Base-by-base conservation (phyloP, 306 rosid genomes). In the Vicia sativa region DNA sequence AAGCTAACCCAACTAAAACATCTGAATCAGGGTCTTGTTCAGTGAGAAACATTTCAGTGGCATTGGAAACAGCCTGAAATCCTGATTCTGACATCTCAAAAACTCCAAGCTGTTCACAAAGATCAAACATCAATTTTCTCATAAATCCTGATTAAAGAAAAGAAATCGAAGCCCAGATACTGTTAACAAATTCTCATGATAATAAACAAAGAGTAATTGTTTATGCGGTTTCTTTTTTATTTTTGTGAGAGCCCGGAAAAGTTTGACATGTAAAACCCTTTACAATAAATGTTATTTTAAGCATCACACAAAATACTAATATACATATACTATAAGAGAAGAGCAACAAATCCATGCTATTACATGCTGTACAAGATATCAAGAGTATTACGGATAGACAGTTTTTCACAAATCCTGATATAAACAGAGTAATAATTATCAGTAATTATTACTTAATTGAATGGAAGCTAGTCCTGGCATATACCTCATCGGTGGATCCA, bases 401-500 rank as follows among this genome's bases (percentile, higher is more conserved):
- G 64, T 21, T 65, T 55, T 21, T 54, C 16, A 58, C 29, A 52
- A 57, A 52, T 46, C 23, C 34, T 56, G 26, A 44, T 50, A 50
- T 28, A 72, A 66, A 50, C 21, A 67, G n/a, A 37, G 28, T 52
- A 79, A 59, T 21, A 31, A 31, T 35, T 9, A 59, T 10, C 64
- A 49, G 57, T 49, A 63, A 61, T 59, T 57, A 45, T 41, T 54
- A 31, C 59, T 44, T 35, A 11, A 31, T 35, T 50, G 16, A 65
- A 34, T 21, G 21, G 21, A 54, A n/a, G 21, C 38, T 38, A 18
- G 66, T 66, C 25, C 61, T 49, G 35, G 72, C 61, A 62, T 75
- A 44, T 75, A 91, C 97, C 93, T 88, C 98, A 79, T 90, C 98
- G 15, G 91, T 76, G 15, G 98, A 86, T 77, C 98, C 98, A 79